Evolutionary conservation across 1,284 basidiomycete species (phyloP).

Genomic region (Xerocomus minutiporus): DNA sequence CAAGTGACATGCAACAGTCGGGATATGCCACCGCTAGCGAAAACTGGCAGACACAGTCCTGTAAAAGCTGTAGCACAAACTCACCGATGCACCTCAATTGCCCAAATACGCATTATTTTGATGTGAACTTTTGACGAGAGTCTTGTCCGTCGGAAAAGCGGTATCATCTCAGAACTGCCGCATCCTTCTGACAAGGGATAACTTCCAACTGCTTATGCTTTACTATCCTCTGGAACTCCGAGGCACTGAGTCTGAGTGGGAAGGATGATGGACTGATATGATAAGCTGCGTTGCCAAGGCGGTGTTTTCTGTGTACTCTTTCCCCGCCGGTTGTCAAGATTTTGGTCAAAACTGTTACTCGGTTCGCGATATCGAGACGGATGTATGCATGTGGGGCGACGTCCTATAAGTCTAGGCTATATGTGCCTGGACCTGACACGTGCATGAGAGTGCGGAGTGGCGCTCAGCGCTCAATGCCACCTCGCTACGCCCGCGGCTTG

Average conservation of each 20-base stretch:
- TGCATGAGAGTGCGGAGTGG: not conserved
- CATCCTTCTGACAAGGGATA: not conserved
- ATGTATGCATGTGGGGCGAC: not conserved
- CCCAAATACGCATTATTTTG: not conserved
- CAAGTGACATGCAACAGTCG: not conserved
- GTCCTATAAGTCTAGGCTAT: too few relatives aligned
- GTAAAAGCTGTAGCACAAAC: not conserved
- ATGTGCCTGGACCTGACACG: not conserved
- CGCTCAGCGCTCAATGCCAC: not conserved
- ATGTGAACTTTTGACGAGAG: not conserved
- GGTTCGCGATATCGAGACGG: not conserved
- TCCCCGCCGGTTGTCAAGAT: too few relatives aligned
- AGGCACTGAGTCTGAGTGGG: not conserved
- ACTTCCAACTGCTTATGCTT: not conserved
- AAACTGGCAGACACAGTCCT: not conserved
- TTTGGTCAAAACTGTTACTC: not conserved
- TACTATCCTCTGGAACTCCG: not conserved
- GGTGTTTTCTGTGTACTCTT: not conserved
- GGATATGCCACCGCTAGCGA: not conserved
- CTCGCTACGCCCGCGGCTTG: not conserved
- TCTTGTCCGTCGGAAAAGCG: not conserved
- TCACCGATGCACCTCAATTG: too few relatives aligned
- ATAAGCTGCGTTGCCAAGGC: not conserved
- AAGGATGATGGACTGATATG: not conserved
- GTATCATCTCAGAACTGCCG: not conserved